Base-by-base conservation (phyloP, 1,139 yeast genomes). In the Pichia sp. region DNA sequence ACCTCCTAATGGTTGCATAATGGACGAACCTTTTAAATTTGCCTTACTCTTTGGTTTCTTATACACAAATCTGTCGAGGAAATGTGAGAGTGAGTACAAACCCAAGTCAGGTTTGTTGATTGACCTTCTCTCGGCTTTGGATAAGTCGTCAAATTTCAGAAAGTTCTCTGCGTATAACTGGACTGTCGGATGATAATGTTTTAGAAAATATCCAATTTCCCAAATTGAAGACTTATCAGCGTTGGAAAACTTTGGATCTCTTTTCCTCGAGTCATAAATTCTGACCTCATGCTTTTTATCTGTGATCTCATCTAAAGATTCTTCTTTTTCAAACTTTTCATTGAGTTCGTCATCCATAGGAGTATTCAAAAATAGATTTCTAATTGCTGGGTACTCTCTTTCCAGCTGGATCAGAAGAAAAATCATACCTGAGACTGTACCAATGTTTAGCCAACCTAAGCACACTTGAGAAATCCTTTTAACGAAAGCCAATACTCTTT, bases 1-100 rank as follows among this genome's bases (percentile, higher is more conserved):
- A 54, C 98, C 98, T 47, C 96, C 95, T 58, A 95, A 75, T 48
- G 99, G 98, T 74, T 93, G 99, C 98, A 95, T 95, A 67, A 93
- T 91, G 47, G 97, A 88, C 3, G 86, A 75, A 64, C 98, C 98
- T 66, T 87, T 85, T 36, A 85, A 74, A 18, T 69, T 63, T 22
- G 83, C 75, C 70, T 85, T 87, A 63, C 83, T 86, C 71, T 88
- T 89, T 49, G 97, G 90, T 66, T 90, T 90, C 71, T 88, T 86
- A 73, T 93, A 93, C 39, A 95, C 97, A 72, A 95, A 93, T 68
- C 96, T 81, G 70, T 93, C 97, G 72, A 93, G 77, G 79, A 93
- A 93, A 69, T 91, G 98, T 26, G 89, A 75, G 58, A 93, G 74
- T 0, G 96, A 84, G 70, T 84, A 93, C 57, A 95, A 78, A 2